phyloP scores from a whole-genome alignment of 768 basidiomycete genomes.

The Termitomyces sp. region DNA sequence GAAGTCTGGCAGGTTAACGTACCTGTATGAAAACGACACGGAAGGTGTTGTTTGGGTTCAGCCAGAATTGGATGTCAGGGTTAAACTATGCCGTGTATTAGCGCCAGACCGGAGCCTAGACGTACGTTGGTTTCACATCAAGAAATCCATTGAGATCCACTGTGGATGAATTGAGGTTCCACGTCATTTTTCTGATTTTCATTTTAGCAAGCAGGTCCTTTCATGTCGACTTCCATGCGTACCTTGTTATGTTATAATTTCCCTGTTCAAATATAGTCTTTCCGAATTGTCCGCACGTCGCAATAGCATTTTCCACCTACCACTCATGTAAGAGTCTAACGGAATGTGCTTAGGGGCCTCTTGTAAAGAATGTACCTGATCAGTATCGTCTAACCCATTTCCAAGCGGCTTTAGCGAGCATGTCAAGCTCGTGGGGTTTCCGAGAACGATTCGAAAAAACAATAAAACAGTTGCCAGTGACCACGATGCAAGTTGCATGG shows the following conservation, averaged over 20 bases:
- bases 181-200: conserved; percentile 43
- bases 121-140: conserved; percentile 25
- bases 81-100: conserved; percentile 33
- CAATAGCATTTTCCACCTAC: conserved; percentile 45
- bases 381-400: conserved; percentile 33
- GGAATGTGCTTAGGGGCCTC: not conserved
- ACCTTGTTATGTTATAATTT: conserved; percentile 49
- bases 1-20: not conserved
- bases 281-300: conserved; percentile 42
- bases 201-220: not conserved
- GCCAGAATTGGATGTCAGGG: conserved; percentile 52
- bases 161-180: conserved; percentile 38
- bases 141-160: conserved; percentile 43
- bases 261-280: conserved; percentile 40
- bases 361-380: conserved; percentile 21
- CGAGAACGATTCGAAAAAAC: not conserved
- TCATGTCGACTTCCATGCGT: not conserved
- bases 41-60: conserved; percentile 49
- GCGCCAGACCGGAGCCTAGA: not conserved
- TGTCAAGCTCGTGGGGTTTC: not conserved
- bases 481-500: conserved; percentile 2
- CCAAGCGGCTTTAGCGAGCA: conserved; percentile 31
- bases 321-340: not conserved
- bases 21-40: conserved; percentile 61
- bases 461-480: not conserved